Base-by-base conservation (phyloP, 2,329 filamentous ascomycete species). In the Coniochaeta hoffmannii region DNA sequence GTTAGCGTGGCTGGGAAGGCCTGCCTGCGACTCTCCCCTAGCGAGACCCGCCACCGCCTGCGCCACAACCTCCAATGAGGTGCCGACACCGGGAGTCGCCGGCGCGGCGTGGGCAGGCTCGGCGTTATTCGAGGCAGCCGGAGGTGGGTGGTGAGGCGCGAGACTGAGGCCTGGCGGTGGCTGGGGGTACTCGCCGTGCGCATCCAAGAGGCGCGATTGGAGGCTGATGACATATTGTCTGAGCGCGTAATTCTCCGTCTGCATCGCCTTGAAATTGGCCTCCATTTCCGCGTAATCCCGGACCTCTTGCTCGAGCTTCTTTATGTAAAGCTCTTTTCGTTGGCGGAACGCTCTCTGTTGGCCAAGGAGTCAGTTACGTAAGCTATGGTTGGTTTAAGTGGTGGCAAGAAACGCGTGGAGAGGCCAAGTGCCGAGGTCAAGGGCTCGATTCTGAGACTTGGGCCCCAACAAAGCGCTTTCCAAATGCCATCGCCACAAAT, bases 261-360 rank as follows among this genome's bases (percentile, higher is more conserved):
- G 90, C 26, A 96, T 75, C n/a, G 80, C 75, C 70, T 96, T 94
- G 71, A 83, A 90, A 55, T 82, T 83, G 59, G 88, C 82, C 62
- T 91, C 88, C 71, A 96, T 82, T 17, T 84, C 80, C 62, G 83
- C 80, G 61, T 85, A 89, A 30, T 94, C 89, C 65, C 90, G 86
- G 53, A 97, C 90, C 69, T 97, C 90, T 68, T 94, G 88, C 72
- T 99, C 94, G 7, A 99, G 81, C 70, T 96, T 95, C 76, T 96
- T 96, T 71, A 99, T 99, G 70, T 99, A 97, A 49, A 90, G 89
- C 73, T 99, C 94, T 70, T 99, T 99, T 60, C 94, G 88, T 74
- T 97, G 92, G 41, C 94, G 89, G 73, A 99, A 99, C 41, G 94
- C 94, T 69, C 94, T 85, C 93, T 99, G 64, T 61, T 4, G 26